Conservation (phyloP, 2,329 filamentous ascomycete species). For the Zasmidium cellare region DNA sequence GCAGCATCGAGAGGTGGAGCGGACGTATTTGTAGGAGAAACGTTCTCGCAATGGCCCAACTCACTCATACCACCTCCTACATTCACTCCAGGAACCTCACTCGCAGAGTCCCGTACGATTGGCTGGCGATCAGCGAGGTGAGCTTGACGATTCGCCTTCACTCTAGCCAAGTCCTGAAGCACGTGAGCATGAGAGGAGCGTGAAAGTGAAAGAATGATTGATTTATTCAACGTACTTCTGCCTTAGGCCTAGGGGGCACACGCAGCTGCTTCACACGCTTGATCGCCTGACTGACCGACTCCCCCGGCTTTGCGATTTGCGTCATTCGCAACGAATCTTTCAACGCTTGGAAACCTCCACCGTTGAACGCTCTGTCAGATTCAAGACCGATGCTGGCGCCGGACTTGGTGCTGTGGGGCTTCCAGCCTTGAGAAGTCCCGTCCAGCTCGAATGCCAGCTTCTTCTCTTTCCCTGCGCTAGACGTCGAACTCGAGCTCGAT, state of each 20-base stretch:
- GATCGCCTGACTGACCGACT: constrained; percentile 19
- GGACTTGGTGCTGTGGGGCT: constrained; percentile 19
- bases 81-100: background rate
- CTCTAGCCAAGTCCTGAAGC: background rate
- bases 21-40: no score
- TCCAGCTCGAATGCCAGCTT: constrained; percentile 16
- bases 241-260: constrained; percentile 11
- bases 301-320: constrained; percentile 18
- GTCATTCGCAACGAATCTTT: constrained; percentile 22
- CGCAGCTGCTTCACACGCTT: constrained; percentile 14
- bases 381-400: constrained; percentile 10
- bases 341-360: constrained; percentile 8
- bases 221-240: background rate
- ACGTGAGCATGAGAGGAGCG: background rate
- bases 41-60: background rate
- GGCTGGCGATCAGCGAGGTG: background rate
- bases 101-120: background rate
- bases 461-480: background rate
- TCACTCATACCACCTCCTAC: background rate
- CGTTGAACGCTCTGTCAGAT: constrained; percentile 1
- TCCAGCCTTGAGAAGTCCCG: constrained; percentile 15
- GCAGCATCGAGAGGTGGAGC: no score
- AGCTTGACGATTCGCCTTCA: background rate
- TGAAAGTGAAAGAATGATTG: background rate
- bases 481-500: constrained; percentile 1